Evolutionary conservation across 129 eudicot species (phyloP).

Genomic region (Erigeron canadensis): DNA sequence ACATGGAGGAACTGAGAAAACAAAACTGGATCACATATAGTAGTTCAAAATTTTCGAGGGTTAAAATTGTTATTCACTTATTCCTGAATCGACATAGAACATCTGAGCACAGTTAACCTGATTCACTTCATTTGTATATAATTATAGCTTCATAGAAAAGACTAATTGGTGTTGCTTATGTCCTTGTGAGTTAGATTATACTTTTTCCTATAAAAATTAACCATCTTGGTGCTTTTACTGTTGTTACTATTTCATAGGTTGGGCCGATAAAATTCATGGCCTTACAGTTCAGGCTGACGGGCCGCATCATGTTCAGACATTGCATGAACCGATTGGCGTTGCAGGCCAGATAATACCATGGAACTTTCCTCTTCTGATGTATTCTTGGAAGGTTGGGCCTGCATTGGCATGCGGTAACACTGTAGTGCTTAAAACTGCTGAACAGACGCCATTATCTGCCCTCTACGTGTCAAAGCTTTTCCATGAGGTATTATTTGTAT

Average conservation of each 20-base stretch:
- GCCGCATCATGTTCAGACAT: constrained; percentile 56
- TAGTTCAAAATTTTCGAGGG: background rate
- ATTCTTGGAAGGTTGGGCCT: constrained; percentile 81
- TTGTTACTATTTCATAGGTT: constrained; percentile 40
- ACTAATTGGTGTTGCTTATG: background rate
- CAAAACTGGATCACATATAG: background rate
- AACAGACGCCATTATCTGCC: constrained; percentile 80
- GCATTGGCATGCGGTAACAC: constrained; percentile 86
- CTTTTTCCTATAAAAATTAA: background rate
- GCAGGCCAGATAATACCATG: constrained; percentile 83
- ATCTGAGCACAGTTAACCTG: background rate
- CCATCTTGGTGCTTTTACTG: constrained; percentile 6
- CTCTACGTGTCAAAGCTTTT: constrained; percentile 65
- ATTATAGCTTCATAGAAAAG: constrained; percentile 28
- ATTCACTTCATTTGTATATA: background rate
- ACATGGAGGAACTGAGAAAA: background rate
- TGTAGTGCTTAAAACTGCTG: constrained; percentile 72
- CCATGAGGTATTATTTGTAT: constrained; percentile 51
- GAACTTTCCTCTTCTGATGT: constrained; percentile 82
- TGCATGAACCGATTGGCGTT: constrained; percentile 85
- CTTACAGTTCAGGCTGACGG: constrained; percentile 77
- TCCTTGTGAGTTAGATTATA: background rate
- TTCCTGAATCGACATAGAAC: background rate
- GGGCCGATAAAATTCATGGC: constrained; percentile 91
- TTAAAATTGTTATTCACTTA: too few relatives aligned